Evolutionary conservation across 2,329 filamentous ascomycete species (phyloP).

Genomic region (Cordyceps fumosorosea): DNA sequence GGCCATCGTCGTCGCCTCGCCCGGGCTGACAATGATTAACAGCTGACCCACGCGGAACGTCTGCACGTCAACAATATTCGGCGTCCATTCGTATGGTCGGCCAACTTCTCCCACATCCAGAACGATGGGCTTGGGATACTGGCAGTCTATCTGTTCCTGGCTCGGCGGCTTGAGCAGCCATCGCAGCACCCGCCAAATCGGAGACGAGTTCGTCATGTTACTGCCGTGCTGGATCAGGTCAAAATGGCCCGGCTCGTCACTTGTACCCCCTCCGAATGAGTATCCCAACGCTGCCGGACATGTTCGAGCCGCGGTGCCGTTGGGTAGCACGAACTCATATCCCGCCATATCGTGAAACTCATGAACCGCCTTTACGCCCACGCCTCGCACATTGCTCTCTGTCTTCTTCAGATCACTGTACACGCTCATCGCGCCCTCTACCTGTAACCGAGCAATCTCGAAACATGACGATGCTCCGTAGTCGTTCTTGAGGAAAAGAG

Average conservation of each 20-base stretch:
- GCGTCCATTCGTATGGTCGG: constrained; percentile 74
- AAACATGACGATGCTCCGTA: constrained; percentile 69
- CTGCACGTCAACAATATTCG: constrained; percentile 85
- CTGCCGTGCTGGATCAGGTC: constrained; percentile 84
- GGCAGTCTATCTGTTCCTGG: constrained; percentile 64
- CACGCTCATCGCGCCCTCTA: constrained; percentile 41
- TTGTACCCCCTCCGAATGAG: constrained; percentile 84
- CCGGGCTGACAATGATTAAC: constrained; percentile 74
- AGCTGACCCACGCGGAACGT: constrained; percentile 77
- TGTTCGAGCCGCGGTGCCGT: constrained; percentile 64
- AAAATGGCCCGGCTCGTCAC: constrained; percentile 79
- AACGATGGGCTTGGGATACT: constrained; percentile 74
- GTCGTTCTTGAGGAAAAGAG: constrained; percentile 58
- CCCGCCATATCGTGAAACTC: constrained; percentile 72
- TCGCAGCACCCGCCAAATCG: constrained; percentile 71
- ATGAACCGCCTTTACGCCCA: constrained; percentile 70
- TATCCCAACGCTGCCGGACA: constrained; percentile 84
- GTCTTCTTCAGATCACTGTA: constrained; percentile 45
- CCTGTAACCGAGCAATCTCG: constrained; percentile 66
- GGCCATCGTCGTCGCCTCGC: constrained; percentile 89
- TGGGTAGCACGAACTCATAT: constrained; percentile 64
- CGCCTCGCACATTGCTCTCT: constrained; percentile 50
- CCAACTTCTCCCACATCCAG: constrained; percentile 76
- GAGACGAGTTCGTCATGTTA: constrained; percentile 60
- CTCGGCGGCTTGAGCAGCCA: constrained; percentile 63